Evolutionary conservation across 2,329 filamentous ascomycete genomes (phyloP).

Genomic region (Fusarium palustre): DNA sequence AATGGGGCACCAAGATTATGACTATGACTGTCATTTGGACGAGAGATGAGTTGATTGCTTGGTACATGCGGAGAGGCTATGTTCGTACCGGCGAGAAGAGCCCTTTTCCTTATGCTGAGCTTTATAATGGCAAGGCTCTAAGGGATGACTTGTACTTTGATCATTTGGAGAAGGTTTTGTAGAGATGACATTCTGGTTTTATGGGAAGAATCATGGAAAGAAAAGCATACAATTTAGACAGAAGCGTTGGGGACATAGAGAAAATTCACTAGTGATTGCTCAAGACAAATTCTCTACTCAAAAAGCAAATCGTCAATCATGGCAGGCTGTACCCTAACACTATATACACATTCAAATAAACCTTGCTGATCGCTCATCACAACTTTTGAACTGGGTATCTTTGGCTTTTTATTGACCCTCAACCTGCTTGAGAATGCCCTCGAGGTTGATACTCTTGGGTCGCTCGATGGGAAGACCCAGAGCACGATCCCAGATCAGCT

Average conservation of each 20-base stretch:
- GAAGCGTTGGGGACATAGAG: background rate
- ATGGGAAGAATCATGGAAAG: background rate
- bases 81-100: constrained; percentile 52
- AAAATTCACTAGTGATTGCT: background rate
- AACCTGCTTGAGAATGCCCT: constrained; percentile 80
- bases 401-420: constrained; percentile 55
- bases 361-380: constrained; percentile 18
- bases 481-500: constrained; percentile 96
- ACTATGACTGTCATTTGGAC: constrained; percentile 60
- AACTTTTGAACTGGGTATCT: constrained; percentile 37
- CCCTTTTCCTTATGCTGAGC: constrained; percentile 57
- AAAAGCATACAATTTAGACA: background rate
- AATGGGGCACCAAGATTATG: constrained; percentile 52
- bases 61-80: constrained; percentile 61
- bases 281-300: background rate
- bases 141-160: constrained; percentile 59
- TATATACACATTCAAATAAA: constrained; percentile 44
- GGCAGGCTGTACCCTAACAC: constrained; percentile 27
- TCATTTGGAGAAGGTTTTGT: constrained; percentile 56
- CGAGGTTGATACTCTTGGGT: constrained; percentile 96
- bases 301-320: constrained; percentile 34
- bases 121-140: constrained; percentile 53
- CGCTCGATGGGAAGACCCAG: constrained; percentile 95
- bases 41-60: constrained; percentile 58
- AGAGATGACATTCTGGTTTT: background rate